phyloP scores from a whole-genome alignment of 257 asterid species.

The Gynochthodes officinalis region DNA sequence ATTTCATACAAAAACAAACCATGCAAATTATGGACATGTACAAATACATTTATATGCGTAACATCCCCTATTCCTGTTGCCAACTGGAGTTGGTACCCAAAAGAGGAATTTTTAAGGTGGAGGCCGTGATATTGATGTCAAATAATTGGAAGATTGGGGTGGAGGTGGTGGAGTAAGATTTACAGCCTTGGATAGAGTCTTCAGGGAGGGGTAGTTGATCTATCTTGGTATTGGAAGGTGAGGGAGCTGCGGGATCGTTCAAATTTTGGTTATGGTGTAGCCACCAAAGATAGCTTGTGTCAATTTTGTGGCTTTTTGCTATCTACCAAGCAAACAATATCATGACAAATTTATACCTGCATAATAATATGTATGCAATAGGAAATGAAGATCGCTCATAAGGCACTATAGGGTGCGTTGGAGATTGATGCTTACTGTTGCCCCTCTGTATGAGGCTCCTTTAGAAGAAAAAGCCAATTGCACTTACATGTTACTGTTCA shows the following conservation, averaged over 20 bases:
- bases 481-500: not conserved
- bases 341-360: not conserved
- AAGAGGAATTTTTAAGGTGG: not conserved
- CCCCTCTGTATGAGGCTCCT: not conserved
- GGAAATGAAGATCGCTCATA: not conserved
- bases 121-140: not conserved
- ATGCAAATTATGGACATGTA: too few species aligned
- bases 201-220: not conserved
- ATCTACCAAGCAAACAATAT: too few species aligned
- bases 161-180: not conserved
- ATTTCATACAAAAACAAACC: not conserved
- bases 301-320: not conserved
- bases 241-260: not conserved
- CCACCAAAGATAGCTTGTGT: not conserved
- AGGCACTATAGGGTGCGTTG: not conserved
- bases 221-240: not conserved
- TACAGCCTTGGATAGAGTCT: not conserved
- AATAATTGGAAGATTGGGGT: not conserved
- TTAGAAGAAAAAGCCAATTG: not conserved
- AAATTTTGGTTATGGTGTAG: not conserved
- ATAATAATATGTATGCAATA: not conserved
- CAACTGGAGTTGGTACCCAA: slow-evolving; percentile 1
- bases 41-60: too few species aligned
- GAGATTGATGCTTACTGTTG: not conserved
- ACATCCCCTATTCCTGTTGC: not conserved